A percentile compares a stretch with the other conserved stretches of the same genome.
Conservation (phyloP, 805 yeast genomes). For the Metschnikowia borealis region DNA sequence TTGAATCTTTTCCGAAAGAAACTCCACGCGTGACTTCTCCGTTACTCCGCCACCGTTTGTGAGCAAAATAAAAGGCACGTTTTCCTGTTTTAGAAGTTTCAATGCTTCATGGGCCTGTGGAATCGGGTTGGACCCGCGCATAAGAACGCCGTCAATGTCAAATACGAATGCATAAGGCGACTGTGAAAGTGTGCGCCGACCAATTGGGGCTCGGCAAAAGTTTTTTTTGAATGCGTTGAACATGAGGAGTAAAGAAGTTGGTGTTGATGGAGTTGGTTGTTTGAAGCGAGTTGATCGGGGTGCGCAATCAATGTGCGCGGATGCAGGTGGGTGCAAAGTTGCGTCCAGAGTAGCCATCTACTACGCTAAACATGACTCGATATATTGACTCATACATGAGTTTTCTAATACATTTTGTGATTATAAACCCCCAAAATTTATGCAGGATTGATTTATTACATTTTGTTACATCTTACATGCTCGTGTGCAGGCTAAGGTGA, state of each 20-base stretch:
- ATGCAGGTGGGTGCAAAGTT: slow-evolving; percentile 1
- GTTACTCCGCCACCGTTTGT: slow-evolving; percentile 88
- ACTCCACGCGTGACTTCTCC: slow-evolving; percentile 57
- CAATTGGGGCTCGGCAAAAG: neutral
- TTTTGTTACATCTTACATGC: too few relatives aligned
- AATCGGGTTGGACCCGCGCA: slow-evolving; percentile 68
- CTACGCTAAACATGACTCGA: neutral
- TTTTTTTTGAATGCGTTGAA: neutral
- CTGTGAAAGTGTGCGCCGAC: neutral
- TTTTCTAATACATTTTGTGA: too few relatives aligned
- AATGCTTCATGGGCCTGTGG: slow-evolving; percentile 63
- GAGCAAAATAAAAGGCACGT: slow-evolving; percentile 74
- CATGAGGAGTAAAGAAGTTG: neutral
- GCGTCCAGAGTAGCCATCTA: neutral
- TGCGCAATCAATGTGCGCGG: neutral
- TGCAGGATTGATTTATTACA: too few relatives aligned
- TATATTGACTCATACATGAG: too few relatives aligned
- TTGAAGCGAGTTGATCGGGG: neutral
- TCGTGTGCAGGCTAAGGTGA: too few relatives aligned
- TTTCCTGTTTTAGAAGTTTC: slow-evolving; percentile 44
- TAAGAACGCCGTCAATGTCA: slow-evolving; percentile 81
- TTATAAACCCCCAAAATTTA: too few relatives aligned
- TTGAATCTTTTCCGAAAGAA: slow-evolving; percentile 44
- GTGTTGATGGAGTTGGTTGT: neutral
- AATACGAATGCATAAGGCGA: slow-evolving; percentile 32